phyloP scores from a whole-genome alignment of 768 basidiomycete species.

The Mycena venus region DNA sequence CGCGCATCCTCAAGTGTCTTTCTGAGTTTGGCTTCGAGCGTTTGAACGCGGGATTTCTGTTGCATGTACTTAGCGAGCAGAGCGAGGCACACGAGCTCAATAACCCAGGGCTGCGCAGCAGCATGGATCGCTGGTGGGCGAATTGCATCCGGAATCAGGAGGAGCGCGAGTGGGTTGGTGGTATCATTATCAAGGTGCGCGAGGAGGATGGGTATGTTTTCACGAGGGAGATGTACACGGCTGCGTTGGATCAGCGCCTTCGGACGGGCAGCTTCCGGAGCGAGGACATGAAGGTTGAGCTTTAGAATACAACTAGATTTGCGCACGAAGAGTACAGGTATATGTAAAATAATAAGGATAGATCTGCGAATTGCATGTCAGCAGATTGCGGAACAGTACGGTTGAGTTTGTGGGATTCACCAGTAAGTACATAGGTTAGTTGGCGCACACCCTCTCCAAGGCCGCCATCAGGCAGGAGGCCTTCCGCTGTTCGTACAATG shows the following conservation, averaged over 20 bases:
- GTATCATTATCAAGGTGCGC: conserved; percentile 66
- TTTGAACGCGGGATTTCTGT: conserved; percentile 74
- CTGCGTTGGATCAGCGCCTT: conserved; percentile 57
- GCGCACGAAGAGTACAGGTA: background rate
- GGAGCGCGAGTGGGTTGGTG: conserved; percentile 69
- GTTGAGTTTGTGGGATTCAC: background rate
- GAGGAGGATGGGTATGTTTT: conserved; percentile 58
- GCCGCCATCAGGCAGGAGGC: conserved; percentile 61
- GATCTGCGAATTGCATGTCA: conserved; percentile 7
- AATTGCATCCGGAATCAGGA: conserved; percentile 76
- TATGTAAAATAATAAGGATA: conserved; percentile 24
- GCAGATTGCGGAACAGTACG: background rate
- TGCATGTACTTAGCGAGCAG: conserved; percentile 79
- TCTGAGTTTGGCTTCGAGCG: conserved; percentile 78
- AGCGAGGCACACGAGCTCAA: conserved; percentile 69
- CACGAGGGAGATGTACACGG: conserved; percentile 70
- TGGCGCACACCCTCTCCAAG: conserved; percentile 51
- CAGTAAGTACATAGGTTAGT: conserved; percentile 14
- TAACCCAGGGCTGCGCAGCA: conserved; percentile 60
- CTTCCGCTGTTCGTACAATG: conserved; percentile 62
- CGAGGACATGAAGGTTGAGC: conserved; percentile 28
- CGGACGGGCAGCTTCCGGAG: conserved; percentile 49
- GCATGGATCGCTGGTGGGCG: conserved; percentile 87
- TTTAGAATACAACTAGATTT: conserved; percentile 7
- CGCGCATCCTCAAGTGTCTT: conserved; percentile 81